Evolutionary conservation across 495 filamentous ascomycete species (phyloP).

Genomic region (Antarctomyces pellizariae): DNA sequence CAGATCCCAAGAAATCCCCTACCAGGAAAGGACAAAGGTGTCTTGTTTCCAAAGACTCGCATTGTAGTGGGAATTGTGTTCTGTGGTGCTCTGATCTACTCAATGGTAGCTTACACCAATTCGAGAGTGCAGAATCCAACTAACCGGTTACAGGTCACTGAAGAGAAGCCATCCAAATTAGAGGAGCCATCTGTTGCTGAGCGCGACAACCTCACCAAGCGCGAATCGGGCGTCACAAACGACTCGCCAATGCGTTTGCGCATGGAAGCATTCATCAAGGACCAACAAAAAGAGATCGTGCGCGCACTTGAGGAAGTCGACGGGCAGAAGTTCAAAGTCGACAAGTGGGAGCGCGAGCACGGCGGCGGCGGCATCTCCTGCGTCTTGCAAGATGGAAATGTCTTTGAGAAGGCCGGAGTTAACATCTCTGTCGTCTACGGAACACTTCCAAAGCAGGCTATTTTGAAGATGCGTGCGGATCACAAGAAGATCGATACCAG

Average conservation of each 20-base stretch:
- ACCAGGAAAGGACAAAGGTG: slow-evolving; percentile 11
- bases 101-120: slow-evolving; percentile 27
- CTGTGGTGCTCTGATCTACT: slow-evolving; percentile 37
- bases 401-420: slow-evolving; percentile 96
- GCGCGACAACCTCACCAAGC: slow-evolving; percentile 39
- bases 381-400: slow-evolving; percentile 83
- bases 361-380: slow-evolving; percentile 70
- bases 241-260: slow-evolving; percentile 86
- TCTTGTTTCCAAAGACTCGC: slow-evolving; percentile 28
- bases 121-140: slow-evolving; percentile 1
- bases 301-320: slow-evolving; percentile 59
- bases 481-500: slow-evolving; percentile 73
- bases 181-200: slow-evolving; percentile 35
- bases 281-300: slow-evolving; percentile 74
- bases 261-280: slow-evolving; percentile 89
- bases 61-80: slow-evolving; percentile 37
- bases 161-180: slow-evolving; percentile 9
- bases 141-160: slow-evolving; percentile 9
- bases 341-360: slow-evolving; percentile 71
- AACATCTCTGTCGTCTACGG: slow-evolving; percentile 91
- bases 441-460: slow-evolving; percentile 64
- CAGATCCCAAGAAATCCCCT: slow-evolving; percentile 1
- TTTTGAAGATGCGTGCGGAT: slow-evolving; percentile 81
- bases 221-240: slow-evolving; percentile 38
- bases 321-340: slow-evolving; percentile 52